A percentile compares a stretch with the other conserved stretches of the same genome.
Conservation (phyloP, 306 rosid species). For the Fagus crenata region DNA sequence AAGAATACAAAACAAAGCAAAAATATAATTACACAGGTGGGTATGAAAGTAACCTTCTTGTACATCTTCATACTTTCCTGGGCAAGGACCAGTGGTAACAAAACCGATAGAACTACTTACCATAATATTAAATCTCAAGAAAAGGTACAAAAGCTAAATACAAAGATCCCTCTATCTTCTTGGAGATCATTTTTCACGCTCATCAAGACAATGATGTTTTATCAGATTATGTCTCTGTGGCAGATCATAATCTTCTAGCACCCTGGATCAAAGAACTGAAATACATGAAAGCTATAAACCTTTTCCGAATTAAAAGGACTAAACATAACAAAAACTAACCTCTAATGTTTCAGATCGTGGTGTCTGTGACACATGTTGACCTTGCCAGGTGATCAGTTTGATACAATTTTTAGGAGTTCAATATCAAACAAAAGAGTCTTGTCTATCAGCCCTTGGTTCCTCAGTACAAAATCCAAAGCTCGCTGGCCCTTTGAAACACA, state of each 20-base stretch:
- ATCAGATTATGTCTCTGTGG: constrained; percentile 19
- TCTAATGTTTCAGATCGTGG: constrained; percentile 17
- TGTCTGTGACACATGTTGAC: constrained; percentile 16
- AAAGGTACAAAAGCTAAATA: neutral
- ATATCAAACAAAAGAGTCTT: constrained; percentile 95
- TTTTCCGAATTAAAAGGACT: neutral
- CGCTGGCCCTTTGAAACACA: constrained; percentile 78
- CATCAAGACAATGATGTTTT: neutral
- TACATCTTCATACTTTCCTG: neutral
- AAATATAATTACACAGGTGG: neutral
- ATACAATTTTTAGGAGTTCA: constrained; percentile 82
- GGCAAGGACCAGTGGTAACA: constrained; percentile 3
- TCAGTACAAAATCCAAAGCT: constrained; percentile 87
- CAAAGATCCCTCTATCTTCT: neutral
- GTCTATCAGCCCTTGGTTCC: constrained; percentile 96
- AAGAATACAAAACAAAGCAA: neutral
- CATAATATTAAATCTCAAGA: neutral
- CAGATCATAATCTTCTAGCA: constrained; percentile 5
- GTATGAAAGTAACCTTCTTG: neutral
- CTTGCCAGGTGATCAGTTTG: constrained; percentile 41
- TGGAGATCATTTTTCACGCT: neutral
- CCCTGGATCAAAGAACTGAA: constrained; percentile 6
- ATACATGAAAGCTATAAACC: constrained; percentile 2
- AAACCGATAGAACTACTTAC: neutral
- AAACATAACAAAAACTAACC: constrained; percentile 37